A percentile compares a stretch with the other conserved stretches of the same genome.
Conservation (phyloP, 306 rosid species). For the Dalbergia cochinchinensis region DNA sequence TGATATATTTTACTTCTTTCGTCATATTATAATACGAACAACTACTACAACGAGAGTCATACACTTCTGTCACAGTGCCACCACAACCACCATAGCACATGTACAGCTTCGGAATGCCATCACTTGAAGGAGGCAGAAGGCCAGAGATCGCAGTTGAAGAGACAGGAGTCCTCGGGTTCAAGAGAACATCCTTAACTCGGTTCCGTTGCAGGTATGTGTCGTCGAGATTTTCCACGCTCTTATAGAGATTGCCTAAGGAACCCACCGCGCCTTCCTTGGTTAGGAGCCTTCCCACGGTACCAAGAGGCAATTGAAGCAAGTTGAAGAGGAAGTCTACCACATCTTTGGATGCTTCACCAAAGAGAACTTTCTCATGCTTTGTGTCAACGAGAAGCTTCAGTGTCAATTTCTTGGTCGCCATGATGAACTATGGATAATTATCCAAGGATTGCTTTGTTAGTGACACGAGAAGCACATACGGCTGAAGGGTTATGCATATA, state of each 20-base stretch:
- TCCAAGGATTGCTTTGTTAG: no score
- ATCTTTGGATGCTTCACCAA: slow-evolving; percentile 61
- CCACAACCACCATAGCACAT: neutral
- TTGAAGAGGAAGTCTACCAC: slow-evolving; percentile 57
- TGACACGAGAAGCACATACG: no score
- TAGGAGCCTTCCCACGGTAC: slow-evolving; percentile 43
- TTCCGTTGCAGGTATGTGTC: slow-evolving; percentile 50
- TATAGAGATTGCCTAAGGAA: slow-evolving; percentile 50
- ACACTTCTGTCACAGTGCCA: neutral
- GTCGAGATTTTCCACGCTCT: slow-evolving; percentile 50
- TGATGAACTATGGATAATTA: neutral
- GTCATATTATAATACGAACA: rapidly evolving
- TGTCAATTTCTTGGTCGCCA: slow-evolving; percentile 10
- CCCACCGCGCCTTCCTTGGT: slow-evolving; percentile 51
- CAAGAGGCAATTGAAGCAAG: slow-evolving; percentile 50
- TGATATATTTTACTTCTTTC: rapidly evolving
- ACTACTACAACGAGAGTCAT: rapidly evolving
- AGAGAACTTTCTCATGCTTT: slow-evolving; percentile 44
- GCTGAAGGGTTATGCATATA: no score
- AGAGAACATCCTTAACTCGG: slow-evolving; percentile 33
- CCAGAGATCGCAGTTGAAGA: neutral
- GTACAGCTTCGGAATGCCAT: neutral
- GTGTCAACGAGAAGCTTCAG: slow-evolving; percentile 57
- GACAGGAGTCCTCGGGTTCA: slow-evolving; percentile 24
- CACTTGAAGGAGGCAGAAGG: neutral